A percentile compares a stretch with the other conserved stretches of the same genome.
phyloP scores from a whole-genome alignment of 148 eudicot genomes.

The Cornus kousa region DNA sequence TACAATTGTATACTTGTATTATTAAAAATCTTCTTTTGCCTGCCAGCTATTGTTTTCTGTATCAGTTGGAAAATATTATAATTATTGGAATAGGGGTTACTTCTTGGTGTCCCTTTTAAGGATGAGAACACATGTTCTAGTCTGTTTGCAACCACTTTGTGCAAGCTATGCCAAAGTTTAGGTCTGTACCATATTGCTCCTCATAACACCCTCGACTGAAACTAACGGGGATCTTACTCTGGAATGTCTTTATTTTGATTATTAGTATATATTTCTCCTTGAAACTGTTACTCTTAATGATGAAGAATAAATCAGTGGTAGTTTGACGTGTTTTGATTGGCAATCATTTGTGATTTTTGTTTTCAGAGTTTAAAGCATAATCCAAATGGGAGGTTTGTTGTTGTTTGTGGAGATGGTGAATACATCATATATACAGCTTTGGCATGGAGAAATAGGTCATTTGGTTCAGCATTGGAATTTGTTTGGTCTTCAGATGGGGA shows the following conservation, averaged over 20 bases:
- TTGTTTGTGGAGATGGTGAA: conserved; percentile 97
- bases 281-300: not conserved
- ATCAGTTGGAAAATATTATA: too few relatives aligned
- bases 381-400: conserved; percentile 99
- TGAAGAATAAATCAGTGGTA: not conserved
- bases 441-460: conserved; percentile 96
- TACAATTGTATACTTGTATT: too few relatives aligned
- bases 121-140: too few relatives aligned
- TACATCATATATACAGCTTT: conserved; percentile 85
- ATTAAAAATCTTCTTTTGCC: too few relatives aligned
- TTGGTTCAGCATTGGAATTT: conserved; percentile 91
- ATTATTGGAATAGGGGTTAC: too few relatives aligned
- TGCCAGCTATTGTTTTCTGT: too few relatives aligned
- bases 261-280: not conserved
- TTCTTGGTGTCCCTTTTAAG: too few relatives aligned
- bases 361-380: conserved; percentile 85
- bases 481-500: conserved; percentile 97
- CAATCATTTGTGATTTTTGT: not conserved
- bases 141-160: too few relatives aligned
- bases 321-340: not conserved
- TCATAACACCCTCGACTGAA: too few relatives aligned
- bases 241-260: not conserved
- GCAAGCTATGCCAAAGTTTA: too few relatives aligned
- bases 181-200: too few relatives aligned
- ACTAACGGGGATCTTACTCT: too few relatives aligned